Evolutionary conservation across 2,329 filamentous ascomycete species (phyloP), one percentile per base, ranked within the genome.

Genomic region (Trichoderma endophyticum): DNA sequence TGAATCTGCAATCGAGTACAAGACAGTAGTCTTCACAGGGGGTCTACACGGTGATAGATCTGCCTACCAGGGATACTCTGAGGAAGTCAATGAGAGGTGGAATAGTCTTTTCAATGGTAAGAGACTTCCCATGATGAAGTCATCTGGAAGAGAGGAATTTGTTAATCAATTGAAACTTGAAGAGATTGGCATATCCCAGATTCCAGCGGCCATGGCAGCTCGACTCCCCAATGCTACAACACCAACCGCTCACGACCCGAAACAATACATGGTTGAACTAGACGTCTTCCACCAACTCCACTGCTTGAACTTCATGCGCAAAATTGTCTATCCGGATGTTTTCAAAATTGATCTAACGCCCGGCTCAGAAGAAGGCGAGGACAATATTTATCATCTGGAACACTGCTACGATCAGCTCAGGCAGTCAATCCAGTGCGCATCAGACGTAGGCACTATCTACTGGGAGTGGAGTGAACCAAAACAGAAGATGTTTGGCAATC

Each of bases 31-130:
- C 63, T 88, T 84, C 75, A 85, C 86, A 70, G 75, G 85, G 15
- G 82, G 82, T 28, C 81, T 83, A 0, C 79, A 84, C 28, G 81
- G 83, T 66, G 82, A 85, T 70, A 77, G 74, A n/a, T 85, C 85
- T 0, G 82, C 81, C 4, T 90, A 86, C 74, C 84, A 89, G 60
- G 88, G 88, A 21, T 85, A 82, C 32, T 86, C 87, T 0, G 82
- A 84, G 7, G 84, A 87, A 24, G 87, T 89, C 6, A 87, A 90
- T 72, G 81, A 82, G 64, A 84, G 84, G 15, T 90, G 88, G 88
- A 84, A 87, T 63, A 83, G 83, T 11, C 83, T 88, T 61, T 86
- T 85, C 36, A 61, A 72, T 36, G 60, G 75, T 76, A 68, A 15
- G 70, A 12, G 0, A 26, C 39, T 26, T 43, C 4, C 8, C 18